Conservation (phyloP, 139 green algal species). For the Pseudopediastrum boryanum region DNA sequence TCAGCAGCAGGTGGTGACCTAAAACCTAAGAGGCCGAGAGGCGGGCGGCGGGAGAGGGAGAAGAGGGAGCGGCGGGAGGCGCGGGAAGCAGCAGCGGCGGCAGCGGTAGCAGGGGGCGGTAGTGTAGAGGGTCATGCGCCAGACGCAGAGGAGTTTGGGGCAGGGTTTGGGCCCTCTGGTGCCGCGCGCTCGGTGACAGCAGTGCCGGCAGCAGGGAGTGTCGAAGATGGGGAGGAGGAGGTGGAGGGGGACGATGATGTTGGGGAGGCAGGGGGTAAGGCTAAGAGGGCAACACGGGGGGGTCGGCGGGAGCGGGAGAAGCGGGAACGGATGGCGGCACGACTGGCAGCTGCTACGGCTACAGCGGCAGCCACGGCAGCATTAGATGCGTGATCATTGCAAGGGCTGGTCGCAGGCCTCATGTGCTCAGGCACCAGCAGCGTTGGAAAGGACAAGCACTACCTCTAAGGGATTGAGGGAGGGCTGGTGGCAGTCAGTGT, state of each 20-base stretch:
- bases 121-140: not conserved
- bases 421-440: too few species aligned
- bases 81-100: conserved; percentile 12
- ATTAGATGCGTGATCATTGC: not conserved
- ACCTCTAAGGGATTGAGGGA: too few species aligned
- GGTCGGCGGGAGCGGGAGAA: conserved; percentile 34
- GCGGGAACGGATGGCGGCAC: conserved; percentile 28
- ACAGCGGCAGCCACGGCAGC: conserved; percentile 30
- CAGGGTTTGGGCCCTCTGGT: conserved; percentile 15
- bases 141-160: conserved; percentile 2
- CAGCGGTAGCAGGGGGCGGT: not conserved
- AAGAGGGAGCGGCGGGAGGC: conserved; percentile 32
- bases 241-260: not conserved
- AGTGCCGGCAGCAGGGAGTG: too few species aligned
- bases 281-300: conserved; percentile 6
- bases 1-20: too few species aligned
- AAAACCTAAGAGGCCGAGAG: conserved; percentile 10
- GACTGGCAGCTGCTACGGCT: conserved; percentile 33
- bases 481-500: too few species aligned
- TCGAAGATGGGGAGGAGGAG: too few species aligned
- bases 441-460: too few species aligned
- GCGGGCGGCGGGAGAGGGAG: conserved; percentile 32
- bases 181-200: too few species aligned
- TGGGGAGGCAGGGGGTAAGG: conserved; percentile 4
- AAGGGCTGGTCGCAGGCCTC: too few species aligned